Percentiles rank a stretch among this genome's conserved stretches.
Evolutionary conservation across 2,329 filamentous ascomycete genomes (phyloP).

Genomic region (Didymella glomerata): DNA sequence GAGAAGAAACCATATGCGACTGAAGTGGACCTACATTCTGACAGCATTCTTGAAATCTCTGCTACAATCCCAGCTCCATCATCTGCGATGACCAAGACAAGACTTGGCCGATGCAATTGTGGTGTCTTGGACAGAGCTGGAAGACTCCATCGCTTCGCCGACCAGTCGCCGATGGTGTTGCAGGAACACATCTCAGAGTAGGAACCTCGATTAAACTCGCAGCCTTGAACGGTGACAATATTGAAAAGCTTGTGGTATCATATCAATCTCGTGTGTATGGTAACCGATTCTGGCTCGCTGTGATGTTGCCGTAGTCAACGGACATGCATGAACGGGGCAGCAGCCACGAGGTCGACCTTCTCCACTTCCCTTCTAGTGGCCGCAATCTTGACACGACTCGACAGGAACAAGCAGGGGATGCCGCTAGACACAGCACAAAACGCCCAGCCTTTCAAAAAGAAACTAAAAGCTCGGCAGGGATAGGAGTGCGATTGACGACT

Average conservation of each 20-base stretch:
- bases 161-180: conserved; percentile 12
- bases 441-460: neutral
- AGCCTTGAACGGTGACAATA: neutral
- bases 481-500: too few relatives aligned
- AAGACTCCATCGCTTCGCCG: conserved; percentile 14
- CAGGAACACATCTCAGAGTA: neutral
- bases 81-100: neutral
- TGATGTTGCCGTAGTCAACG: neutral
- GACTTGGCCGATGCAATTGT: conserved; percentile 5
- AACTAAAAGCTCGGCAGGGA: neutral
- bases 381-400: neutral
- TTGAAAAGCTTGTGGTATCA: too few relatives aligned
- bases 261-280: neutral
- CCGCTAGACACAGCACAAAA: neutral
- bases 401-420: neutral
- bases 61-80: neutral
- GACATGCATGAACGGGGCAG: neutral
- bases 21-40: neutral
- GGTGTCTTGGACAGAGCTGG: neutral
- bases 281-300: neutral
- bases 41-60: neutral
- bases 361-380: neutral
- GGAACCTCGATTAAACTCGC: neutral
- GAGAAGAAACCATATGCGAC: neutral
- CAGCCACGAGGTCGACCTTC: neutral